Conservation (phyloP, 768 basidiomycete species). For the Cyathus striatus region DNA sequence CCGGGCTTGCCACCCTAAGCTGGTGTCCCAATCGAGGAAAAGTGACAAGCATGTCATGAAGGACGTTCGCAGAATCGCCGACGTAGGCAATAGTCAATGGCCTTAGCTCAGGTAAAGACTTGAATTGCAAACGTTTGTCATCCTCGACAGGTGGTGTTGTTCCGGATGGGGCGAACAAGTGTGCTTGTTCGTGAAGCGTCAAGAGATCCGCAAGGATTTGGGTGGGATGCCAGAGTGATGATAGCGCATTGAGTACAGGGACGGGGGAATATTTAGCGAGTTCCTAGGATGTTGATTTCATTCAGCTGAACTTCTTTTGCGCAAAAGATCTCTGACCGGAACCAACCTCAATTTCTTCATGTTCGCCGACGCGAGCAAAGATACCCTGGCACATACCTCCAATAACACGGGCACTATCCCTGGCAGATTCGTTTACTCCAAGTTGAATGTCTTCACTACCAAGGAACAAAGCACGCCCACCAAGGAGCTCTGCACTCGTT, state of each 20-base stretch:
- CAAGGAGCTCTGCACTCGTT: constrained; percentile 72
- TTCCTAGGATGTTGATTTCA: constrained; percentile 48
- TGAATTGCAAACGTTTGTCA: constrained; percentile 11
- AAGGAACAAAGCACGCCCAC: constrained; percentile 87
- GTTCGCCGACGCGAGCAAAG: constrained; percentile 92
- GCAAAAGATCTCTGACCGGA: background rate
- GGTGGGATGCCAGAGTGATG: constrained; percentile 93
- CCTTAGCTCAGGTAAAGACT: constrained; percentile 44
- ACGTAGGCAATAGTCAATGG: constrained; percentile 90
- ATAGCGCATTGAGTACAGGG: constrained; percentile 94
- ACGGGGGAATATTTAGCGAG: constrained; percentile 87
- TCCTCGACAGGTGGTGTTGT: constrained; percentile 10
- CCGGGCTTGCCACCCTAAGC: constrained; percentile 80
- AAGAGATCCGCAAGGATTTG: constrained; percentile 92
- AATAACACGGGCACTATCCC: constrained; percentile 85
- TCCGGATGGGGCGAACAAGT: constrained; percentile 42
- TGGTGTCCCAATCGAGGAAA: constrained; percentile 88
- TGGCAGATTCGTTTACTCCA: constrained; percentile 85
- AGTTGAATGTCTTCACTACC: constrained; percentile 90
- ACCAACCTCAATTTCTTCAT: constrained; percentile 86
- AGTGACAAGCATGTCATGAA: constrained; percentile 96
- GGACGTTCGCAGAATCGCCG: constrained; percentile 91
- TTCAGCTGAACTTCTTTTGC: background rate
- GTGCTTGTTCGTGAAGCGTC: constrained; percentile 76
- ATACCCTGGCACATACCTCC: constrained; percentile 96